Base-by-base conservation (phyloP, 1,284 basidiomycete genomes). In the Tilletia caries region DNA sequence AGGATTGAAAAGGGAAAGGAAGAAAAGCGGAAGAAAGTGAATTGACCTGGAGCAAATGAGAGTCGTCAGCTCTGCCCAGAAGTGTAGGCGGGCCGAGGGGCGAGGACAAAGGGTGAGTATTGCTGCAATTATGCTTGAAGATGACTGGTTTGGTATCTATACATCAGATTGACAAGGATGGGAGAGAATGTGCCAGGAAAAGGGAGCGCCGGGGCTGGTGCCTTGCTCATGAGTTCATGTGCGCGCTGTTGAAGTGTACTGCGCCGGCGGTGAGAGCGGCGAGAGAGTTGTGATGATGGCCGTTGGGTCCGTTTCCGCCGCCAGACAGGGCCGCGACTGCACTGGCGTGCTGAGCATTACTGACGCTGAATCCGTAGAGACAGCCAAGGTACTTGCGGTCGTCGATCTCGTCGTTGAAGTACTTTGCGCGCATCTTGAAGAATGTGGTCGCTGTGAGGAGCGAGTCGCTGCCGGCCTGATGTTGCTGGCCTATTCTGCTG, bases 381-480 rank as follows among this genome's bases (percentile, higher is more conserved):
- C 65, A 66, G 3, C 65, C 65, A 6, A 81, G 76, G 60, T 80
- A 82, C 65, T 82, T 82, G 46, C 72, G 70, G 50, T 83, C 80
- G 70, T 96, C 92, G 69, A 97, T 88, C 46, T 88, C 86, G 81
- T 93, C 91, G 73, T 91, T 88, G 85, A 97, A 98, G 86, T 94
- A 97, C 52, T 91, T 85, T 76, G 92, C 89, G 41, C 92, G 89
- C 88, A 97, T 92, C 84, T 94, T 92, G 90, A 98, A 98, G 85
- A 97, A 98, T 0, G 92, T 93, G 5, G 90, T 89, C 1, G 93
- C 90, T 15, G 95, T 98, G 67, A 98, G 88, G 43, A 98, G 89
- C 25, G 91, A 93, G 83, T 98, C 96, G 33, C 92, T 95, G 23
- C 96, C 95, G 15, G 95, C 94, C 86, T 97, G 95, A 83, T 97